Evolutionary conservation across 2,329 filamentous ascomycete species (phyloP), one percentile per base, ranked within the genome.

Genomic region (Penicillium griseofulvum): DNA sequence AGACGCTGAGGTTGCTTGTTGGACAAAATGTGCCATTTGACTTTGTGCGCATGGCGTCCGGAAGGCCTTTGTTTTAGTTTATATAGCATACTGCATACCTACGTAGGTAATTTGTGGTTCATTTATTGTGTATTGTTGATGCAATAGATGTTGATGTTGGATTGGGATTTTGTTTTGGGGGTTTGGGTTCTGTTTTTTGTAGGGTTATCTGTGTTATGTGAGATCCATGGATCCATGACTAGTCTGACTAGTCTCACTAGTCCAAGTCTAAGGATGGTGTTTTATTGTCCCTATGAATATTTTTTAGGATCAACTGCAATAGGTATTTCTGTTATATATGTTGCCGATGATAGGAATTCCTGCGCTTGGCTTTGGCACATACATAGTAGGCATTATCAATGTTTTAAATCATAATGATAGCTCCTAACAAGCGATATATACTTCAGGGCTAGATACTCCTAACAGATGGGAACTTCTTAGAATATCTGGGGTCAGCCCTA

Each of bases 1-100:
- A 94, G 74, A 93, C 87, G 46, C 74, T 94, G 52, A 80, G 90
- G 62, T 72, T 92, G 56, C 79, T 95, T 24, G 88, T 93, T 11
- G 90, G 90, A 10, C 89, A 94, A 75, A 94, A 94, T 70, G 89
- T 94, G 54, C 89, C 88, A 6, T 93, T 91, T 73, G 91, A 89
- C 74, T 95, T 95, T 76, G 90, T 94, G 39, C 81, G 89, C 46
- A 78, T 94, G 68, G 89, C 90, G 37, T 82, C 81, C 60, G 84
- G 83, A 24, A 74, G 82, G 63, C 80, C 80, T 19, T 65, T 84
- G 59, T 82, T 78, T 64, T 80, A 74, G 57, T 61, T 4, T 48
- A 50, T 44, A 12, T 31, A 31, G 17, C 5, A 12, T 34, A 34
- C 47, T 34, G 16, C 48, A 42, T 43, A 44, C 29, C n/a, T 41